A percentile compares a stretch with the other conserved stretches of the same genome.
Conservation (phyloP, 495 filamentous ascomycete genomes). For the Penicillium daleae region DNA sequence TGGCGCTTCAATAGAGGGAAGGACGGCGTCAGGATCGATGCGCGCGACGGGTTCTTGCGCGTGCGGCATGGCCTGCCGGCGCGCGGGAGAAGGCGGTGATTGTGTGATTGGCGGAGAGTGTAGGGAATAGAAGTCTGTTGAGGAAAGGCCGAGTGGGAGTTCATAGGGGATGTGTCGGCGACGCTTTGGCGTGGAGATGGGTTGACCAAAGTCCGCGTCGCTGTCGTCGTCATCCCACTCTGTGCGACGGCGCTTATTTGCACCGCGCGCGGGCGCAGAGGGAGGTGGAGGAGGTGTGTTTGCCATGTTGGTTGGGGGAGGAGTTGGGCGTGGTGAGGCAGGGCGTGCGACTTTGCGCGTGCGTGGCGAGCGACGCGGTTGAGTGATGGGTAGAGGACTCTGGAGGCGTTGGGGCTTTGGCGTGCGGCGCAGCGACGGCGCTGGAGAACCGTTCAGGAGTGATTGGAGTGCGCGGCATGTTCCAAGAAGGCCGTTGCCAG, state of each 20-base stretch:
- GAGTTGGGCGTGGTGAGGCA: slow-evolving; percentile 43
- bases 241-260: slow-evolving; percentile 66
- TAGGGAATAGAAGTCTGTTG: slow-evolving; percentile 65
- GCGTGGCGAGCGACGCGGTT: slow-evolving; percentile 54
- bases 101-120: slow-evolving; percentile 45
- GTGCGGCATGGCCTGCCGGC: slow-evolving; percentile 18
- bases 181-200: slow-evolving; percentile 70
- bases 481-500: slow-evolving; percentile 62
- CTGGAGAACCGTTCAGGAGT: slow-evolving; percentile 56
- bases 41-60: slow-evolving; percentile 17
- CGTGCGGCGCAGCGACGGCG: slow-evolving; percentile 42
- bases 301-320: slow-evolving; percentile 26
- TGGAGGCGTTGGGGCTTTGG: slow-evolving; percentile 49
- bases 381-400: slow-evolving; percentile 53
- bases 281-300: slow-evolving; percentile 42
- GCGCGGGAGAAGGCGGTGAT: slow-evolving; percentile 40
- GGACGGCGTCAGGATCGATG: slow-evolving; percentile 40
- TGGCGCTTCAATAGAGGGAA: slow-evolving; percentile 48
- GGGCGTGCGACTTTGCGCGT: slow-evolving; percentile 40
- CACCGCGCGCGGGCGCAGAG: slow-evolving; percentile 48
- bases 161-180: slow-evolving; percentile 66
- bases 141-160: slow-evolving; percentile 68
- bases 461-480: slow-evolving; percentile 75
- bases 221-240: slow-evolving; percentile 54
- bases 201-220: slow-evolving; percentile 43